Base-by-base conservation (phyloP, 352 stramenopile species). In the Phytophthora tubulina region DNA sequence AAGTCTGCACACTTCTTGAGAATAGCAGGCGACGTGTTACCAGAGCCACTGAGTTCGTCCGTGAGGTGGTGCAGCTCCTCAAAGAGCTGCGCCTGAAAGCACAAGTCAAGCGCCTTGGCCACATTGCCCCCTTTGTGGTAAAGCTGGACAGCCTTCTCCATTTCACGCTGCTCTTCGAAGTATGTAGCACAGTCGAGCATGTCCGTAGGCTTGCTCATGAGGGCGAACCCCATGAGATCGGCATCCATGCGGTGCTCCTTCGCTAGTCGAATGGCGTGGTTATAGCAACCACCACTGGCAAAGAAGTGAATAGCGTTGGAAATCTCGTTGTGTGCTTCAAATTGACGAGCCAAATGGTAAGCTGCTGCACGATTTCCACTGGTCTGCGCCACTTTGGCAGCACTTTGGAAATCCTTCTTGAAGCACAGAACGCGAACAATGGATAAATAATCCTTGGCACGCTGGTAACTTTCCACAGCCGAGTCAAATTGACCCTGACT, bases 131-230 rank as follows among this genome's bases (percentile, higher is more conserved):
- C 94, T 70, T 98, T 98, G 53, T 98, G 84, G 67, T 98, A 99
- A 0, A 99, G 82, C 60, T 97, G 87, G 39, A 98, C 94, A 0
- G 96, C 96, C 57, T 99, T 98, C 56, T 98, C 94, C 74, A 96
- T 90, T 55, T 97, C 91, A n/a, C 88, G 84, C 30, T 97, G 96
- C 9, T 78, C 62, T 69, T 98, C 94, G 64, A 99, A 98, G 72
- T 99, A 98, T 33, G 80, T 67, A 5, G 95, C 95, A 53, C 90
- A 97, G 33, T 97, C 92, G 21, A 97, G 76, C 84, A 97, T 97
- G 63, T 97, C 84, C 39, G 76, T 86, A 3, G 89, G 80, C 35
- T 90, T 90, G 62, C 86, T 97, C 79, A 97, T 92, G 4, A 98
- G 80, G 3, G 96, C 95, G 48, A 97, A 98, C 35, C 84, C 88